A percentile compares a stretch with the other conserved stretches of the same genome.
Conservation (phyloP, 2,329 filamentous ascomycete genomes). For the Neonectria neomacrospora region DNA sequence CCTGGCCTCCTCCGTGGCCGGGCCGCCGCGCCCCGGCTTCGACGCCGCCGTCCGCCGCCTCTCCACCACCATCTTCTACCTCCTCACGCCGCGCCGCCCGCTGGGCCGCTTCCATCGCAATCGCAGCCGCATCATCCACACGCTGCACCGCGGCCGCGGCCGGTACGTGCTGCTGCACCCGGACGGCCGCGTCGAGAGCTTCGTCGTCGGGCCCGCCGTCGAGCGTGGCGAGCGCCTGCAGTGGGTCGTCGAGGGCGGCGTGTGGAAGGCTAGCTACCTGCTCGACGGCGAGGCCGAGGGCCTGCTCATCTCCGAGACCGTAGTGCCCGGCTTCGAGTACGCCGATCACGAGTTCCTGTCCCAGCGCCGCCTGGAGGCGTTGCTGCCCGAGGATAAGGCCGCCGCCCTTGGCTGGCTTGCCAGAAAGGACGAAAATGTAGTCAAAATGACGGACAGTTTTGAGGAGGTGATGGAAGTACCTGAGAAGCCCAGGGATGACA, state of each 20-base stretch:
- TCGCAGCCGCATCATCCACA: slow-evolving; percentile 70
- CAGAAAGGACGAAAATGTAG: slow-evolving; percentile 32
- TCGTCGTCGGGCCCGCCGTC: slow-evolving; percentile 70
- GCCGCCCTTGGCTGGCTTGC: slow-evolving; percentile 60
- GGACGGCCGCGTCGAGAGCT: slow-evolving; percentile 68
- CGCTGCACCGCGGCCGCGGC: slow-evolving; percentile 70
- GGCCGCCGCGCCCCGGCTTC: slow-evolving; percentile 49
- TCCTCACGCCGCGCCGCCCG: slow-evolving; percentile 66
- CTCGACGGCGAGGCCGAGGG: slow-evolving; percentile 55
- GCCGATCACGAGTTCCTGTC: slow-evolving; percentile 74
- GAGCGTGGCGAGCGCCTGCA: slow-evolving; percentile 69
- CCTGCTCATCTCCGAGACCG: slow-evolving; percentile 74
- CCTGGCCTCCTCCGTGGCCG: slow-evolving; percentile 50
- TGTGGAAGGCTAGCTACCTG: slow-evolving; percentile 73
- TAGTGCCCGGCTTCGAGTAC: slow-evolving; percentile 75
- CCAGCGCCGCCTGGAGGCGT: slow-evolving; percentile 57
- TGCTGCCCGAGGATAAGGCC: slow-evolving; percentile 63
- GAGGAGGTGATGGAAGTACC: background rate
- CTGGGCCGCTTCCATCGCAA: slow-evolving; percentile 73
- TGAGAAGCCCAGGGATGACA: background rate
- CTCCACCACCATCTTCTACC: slow-evolving; percentile 72
- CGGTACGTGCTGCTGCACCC: slow-evolving; percentile 73
- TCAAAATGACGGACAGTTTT: slow-evolving; percentile 6
- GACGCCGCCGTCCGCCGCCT: slow-evolving; percentile 59
- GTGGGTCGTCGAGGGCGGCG: slow-evolving; percentile 76